Percentiles rank a stretch among this genome's conserved stretches.
phyloP scores from a whole-genome alignment of 1,139 yeast genomes.

The Candida mesenterica region DNA sequence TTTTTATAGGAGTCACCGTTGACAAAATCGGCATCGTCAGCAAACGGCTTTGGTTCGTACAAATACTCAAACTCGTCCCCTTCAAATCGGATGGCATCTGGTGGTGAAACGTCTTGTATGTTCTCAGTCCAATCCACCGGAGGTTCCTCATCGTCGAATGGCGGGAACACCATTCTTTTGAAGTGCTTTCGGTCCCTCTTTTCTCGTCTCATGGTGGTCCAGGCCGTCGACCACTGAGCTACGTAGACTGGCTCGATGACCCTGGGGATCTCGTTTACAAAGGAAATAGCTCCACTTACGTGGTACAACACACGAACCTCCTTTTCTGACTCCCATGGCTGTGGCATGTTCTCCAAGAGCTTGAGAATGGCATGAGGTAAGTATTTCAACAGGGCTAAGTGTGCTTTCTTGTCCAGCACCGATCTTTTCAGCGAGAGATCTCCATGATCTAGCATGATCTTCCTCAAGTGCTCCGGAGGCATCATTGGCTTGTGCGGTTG shows the following conservation, averaged over 20 bases:
- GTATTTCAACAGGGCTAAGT: constrained; percentile 86
- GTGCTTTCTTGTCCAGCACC: constrained; percentile 85
- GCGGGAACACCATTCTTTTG: constrained; percentile 89
- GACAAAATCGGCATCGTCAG: constrained; percentile 51
- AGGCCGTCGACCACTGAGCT: constrained; percentile 95
- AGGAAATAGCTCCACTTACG: constrained; percentile 89
- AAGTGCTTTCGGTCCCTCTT: constrained; percentile 88
- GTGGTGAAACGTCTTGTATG: constrained; percentile 68
- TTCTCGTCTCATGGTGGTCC: constrained; percentile 92
- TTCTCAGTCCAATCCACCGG: constrained; percentile 82
- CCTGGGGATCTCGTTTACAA: constrained; percentile 88
- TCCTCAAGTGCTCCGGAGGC: constrained; percentile 94
- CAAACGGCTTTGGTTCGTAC: constrained; percentile 73
- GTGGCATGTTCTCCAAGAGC: constrained; percentile 93
- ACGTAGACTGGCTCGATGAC: constrained; percentile 88
- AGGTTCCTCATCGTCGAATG: constrained; percentile 97
- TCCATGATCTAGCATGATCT: constrained; percentile 80
- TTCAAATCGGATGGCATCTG: constrained; percentile 66
- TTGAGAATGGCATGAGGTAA: constrained; percentile 95
- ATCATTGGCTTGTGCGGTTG: constrained; percentile 71
- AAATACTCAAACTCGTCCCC: constrained; percentile 72
- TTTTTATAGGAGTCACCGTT: constrained; percentile 76
- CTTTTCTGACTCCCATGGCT: constrained; percentile 91
- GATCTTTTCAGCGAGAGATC: constrained; percentile 80
- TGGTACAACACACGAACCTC: constrained; percentile 90